phyloP scores from a whole-genome alignment of 345 rosid species.

The Hirschfeldia incana region DNA sequence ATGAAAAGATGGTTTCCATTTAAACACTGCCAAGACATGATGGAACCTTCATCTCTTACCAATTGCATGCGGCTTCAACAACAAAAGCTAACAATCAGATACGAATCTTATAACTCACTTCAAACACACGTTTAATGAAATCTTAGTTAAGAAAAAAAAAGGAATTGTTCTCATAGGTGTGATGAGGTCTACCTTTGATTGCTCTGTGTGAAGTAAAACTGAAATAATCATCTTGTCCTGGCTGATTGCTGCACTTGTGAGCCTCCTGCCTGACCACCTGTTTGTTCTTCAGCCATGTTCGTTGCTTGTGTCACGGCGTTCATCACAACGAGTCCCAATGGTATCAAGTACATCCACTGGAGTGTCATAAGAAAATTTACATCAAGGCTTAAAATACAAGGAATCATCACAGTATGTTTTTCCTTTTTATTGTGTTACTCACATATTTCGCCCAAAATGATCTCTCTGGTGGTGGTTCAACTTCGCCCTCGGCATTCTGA shows the following conservation, averaged over 20 bases:
- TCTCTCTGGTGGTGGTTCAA: constrained; percentile 68
- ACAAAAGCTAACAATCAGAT: constrained; percentile 8
- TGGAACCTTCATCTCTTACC: constrained; percentile 14
- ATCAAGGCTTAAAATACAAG: neutral
- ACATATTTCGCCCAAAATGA: constrained; percentile 98
- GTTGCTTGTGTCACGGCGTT: constrained; percentile 92
- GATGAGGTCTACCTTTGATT: constrained; percentile 1
- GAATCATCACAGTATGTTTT: constrained; percentile 5
- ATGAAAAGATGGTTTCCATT: neutral
- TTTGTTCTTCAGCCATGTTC: constrained; percentile 81
- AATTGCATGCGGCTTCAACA: constrained; percentile 25
- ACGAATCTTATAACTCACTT: neutral
- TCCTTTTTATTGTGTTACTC: constrained; percentile 33
- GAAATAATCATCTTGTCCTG: constrained; percentile 67
- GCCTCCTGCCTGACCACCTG: constrained; percentile 52
- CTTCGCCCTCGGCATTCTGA: constrained; percentile 70
- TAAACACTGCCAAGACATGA: constrained; percentile 5
- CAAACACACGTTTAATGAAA: neutral
- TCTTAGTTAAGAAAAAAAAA: neutral
- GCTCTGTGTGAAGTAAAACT: constrained; percentile 1
- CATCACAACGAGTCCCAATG: constrained; percentile 87
- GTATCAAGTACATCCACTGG: constrained; percentile 97
- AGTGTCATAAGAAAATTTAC: constrained; percentile 15
- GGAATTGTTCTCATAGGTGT: neutral
- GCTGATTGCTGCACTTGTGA: constrained; percentile 52